Percentiles rank a stretch among this genome's conserved stretches.
These are phyloP conservation scores for Globisporangium solare DNA, from an alignment of 352 stramenopile genomes.

Conservation along the genomic window DNA sequence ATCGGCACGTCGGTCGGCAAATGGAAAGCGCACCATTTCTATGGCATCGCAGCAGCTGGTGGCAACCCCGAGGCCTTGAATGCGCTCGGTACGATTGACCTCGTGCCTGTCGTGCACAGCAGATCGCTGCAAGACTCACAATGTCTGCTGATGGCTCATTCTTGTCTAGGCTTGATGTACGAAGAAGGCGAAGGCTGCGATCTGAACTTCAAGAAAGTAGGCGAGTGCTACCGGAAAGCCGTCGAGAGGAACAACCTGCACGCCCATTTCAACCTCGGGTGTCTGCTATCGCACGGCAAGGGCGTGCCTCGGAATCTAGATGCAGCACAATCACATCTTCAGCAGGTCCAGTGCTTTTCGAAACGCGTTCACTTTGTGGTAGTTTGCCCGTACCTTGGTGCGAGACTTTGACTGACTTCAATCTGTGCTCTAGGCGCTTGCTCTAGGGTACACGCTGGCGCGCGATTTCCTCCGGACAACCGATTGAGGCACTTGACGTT, in stretches of 20 bases:
- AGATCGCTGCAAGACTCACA: no score
- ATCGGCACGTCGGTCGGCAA: conserved; percentile 49
- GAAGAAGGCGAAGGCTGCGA: conserved; percentile 76
- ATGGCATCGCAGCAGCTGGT: conserved; percentile 42
- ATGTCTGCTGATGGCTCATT: not conserved
- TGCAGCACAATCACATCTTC: conserved; percentile 59
- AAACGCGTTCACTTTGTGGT: not conserved
- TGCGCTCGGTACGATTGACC: conserved; percentile 40
- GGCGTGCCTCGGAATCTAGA: conserved; percentile 51
- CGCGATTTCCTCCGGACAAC: conserved; percentile 39
- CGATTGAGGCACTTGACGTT: conserved; percentile 6
- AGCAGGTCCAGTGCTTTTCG: conserved; percentile 19
- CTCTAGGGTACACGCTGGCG: conserved; percentile 55
- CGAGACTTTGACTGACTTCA: not conserved
- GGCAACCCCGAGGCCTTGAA: conserved; percentile 65
- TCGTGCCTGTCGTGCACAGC: not conserved
- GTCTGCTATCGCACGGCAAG: conserved; percentile 56
- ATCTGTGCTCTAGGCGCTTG: conserved; percentile 22
- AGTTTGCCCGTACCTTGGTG: not conserved
- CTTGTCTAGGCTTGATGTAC: conserved; percentile 52
- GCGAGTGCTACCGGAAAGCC: conserved; percentile 47
- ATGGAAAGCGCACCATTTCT: conserved; percentile 43
- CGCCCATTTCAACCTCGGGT: conserved; percentile 78
- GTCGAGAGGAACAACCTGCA: conserved; percentile 42
- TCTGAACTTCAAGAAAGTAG: conserved; percentile 53